A percentile compares a stretch with the other conserved stretches of the same genome.
These are phyloP conservation scores for Huntiella bhutanensis DNA, from an alignment of 2,329 filamentous ascomycete genomes.

Conservation along the genomic window DNA sequence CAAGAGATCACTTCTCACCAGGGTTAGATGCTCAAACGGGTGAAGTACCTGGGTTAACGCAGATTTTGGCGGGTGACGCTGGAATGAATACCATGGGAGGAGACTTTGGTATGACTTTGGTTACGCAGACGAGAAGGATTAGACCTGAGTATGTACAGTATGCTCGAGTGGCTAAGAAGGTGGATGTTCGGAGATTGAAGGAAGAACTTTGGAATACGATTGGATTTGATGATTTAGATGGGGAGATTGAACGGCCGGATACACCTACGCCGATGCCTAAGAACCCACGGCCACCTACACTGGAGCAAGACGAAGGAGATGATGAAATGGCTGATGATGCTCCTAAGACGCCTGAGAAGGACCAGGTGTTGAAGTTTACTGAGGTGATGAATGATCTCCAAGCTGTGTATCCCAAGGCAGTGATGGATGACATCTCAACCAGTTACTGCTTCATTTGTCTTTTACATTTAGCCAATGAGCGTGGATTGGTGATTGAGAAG, in stretches of 20 bases:
- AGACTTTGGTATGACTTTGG: slow-evolving; percentile 47
- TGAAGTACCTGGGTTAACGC: slow-evolving; percentile 28
- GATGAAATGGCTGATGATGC: slow-evolving; percentile 16
- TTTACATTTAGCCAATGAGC: slow-evolving; percentile 81
- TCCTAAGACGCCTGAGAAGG: slow-evolving; percentile 13
- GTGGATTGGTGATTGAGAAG: slow-evolving; percentile 60
- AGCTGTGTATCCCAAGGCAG: slow-evolving; percentile 64
- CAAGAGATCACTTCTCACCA: slow-evolving; percentile 60
- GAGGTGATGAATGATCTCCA: slow-evolving; percentile 80
- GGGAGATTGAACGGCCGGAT: slow-evolving; percentile 13
- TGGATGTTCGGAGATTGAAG: slow-evolving; percentile 48
- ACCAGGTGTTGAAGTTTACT: slow-evolving; percentile 60
- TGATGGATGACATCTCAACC: slow-evolving; percentile 88
- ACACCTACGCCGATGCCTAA: slow-evolving; percentile 16
- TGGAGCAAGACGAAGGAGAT: background rate
- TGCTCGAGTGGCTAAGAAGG: slow-evolving; percentile 51
- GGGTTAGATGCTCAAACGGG: slow-evolving; percentile 32
- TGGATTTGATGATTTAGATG: slow-evolving; percentile 33
- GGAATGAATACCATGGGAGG: slow-evolving; percentile 24
- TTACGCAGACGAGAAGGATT: slow-evolving; percentile 43
- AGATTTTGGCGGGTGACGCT: slow-evolving; percentile 31
- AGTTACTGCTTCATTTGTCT: slow-evolving; percentile 85
- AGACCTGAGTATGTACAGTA: slow-evolving; percentile 54
- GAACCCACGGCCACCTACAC: background rate
- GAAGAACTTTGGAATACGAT: slow-evolving; percentile 54